Conservation (phyloP, 805 yeast genomes). For the Spathaspora passalidarum region DNA sequence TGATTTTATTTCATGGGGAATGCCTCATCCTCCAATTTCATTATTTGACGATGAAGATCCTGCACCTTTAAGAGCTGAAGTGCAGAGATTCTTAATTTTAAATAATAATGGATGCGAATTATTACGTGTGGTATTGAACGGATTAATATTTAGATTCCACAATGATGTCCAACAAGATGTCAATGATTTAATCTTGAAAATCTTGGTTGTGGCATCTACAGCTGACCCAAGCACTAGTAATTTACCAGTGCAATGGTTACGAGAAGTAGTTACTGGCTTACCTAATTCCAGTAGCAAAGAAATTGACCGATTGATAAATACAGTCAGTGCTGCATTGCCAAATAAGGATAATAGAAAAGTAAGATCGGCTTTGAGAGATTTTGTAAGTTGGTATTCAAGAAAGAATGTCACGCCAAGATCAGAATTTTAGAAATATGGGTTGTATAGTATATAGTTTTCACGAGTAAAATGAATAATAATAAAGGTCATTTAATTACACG, state of each 20-base stretch:
- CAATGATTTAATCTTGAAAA: slow-evolving; percentile 66
- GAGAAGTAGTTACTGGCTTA: slow-evolving; percentile 49
- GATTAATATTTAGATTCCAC: slow-evolving; percentile 70
- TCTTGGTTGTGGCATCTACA: slow-evolving; percentile 51
- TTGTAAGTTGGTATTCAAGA: slow-evolving; percentile 78
- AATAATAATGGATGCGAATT: slow-evolving; percentile 57
- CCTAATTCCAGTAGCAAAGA: slow-evolving; percentile 72
- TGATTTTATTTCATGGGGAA: slow-evolving; percentile 84
- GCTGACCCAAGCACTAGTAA: slow-evolving; percentile 15
- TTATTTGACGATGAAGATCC: slow-evolving; percentile 56
- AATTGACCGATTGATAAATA: slow-evolving; percentile 55
- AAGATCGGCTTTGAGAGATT: slow-evolving; percentile 69
- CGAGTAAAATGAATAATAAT: too few species aligned
- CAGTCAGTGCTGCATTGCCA: slow-evolving; percentile 57
- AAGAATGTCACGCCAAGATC: slow-evolving; percentile 54
- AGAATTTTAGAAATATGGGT: slow-evolving; percentile 14
- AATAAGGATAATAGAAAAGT: slow-evolving; percentile 73
- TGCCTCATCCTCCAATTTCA: slow-evolving; percentile 75
- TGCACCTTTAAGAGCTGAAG: slow-evolving; percentile 45
- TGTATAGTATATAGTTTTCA: not conserved
- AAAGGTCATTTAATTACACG: too few species aligned
- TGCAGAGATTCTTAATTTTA: slow-evolving; percentile 41
- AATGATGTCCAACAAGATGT: slow-evolving; percentile 69
- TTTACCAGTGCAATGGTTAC: slow-evolving; percentile 57
- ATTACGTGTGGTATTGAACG: slow-evolving; percentile 52